Evolutionary conservation across 805 yeast species (phyloP), one percentile per base, ranked within the genome.

Genomic region (Saccharomycopsis malanga): DNA sequence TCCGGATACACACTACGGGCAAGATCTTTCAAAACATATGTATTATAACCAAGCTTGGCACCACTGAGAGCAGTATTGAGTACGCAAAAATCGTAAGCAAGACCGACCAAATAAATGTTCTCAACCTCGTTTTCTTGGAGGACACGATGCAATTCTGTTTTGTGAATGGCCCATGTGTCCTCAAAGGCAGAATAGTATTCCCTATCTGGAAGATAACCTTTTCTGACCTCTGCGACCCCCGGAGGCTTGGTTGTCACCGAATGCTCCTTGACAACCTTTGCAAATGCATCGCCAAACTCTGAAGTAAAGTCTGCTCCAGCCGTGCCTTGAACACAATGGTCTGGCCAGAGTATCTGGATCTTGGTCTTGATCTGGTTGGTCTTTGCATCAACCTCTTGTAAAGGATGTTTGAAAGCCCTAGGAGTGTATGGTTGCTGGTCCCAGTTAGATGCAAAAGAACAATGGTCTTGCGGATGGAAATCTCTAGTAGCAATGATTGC

Each of bases 11-110:
- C 87, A 3, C 85, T 70, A 52, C 65, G 71, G 18, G 81, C 69
- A 44, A 77, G 74, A 25, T 76, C 75, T 50, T 69, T 68, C 12
- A 87, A 54, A 1, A 91, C 85, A 44, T 58, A 68, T 0, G 95
- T 79, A 1, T 73, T 61, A 59, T 74, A 87, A 0, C 95, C 95
- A 3, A 66, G 49, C 9, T 60, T 62, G 0, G 72, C 74, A 18
- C 88, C 72, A 48, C 89, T 94, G 21, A 77, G 61, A 0, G 95
- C 87, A 0, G 94, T 81, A 58, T 79, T 72, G 55, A 79, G 65
- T 3, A 91, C 97, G 62, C 98, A 89, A 61, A 68, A 87, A 60
- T 89, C 98, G 53, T 79, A 78, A 0, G 97, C 96, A 18, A 89
- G 57, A 0, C 97, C 98, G 1, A 81, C 91, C 20, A 85, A 72